Base-by-base conservation (phyloP, 352 stramenopile genomes). In the Globisporangium spinosum region DNA sequence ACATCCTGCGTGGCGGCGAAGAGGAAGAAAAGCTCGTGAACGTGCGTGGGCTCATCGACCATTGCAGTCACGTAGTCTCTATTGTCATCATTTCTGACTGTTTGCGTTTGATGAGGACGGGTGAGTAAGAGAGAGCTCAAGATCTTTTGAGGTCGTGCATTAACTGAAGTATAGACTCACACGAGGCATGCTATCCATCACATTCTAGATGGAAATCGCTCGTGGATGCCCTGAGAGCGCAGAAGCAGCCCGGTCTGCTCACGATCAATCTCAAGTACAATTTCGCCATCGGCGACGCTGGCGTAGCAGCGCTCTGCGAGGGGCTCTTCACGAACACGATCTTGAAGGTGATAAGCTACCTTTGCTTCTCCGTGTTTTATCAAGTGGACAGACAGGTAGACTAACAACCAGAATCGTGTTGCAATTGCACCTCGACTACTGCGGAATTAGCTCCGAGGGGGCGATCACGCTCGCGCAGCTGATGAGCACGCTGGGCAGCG, bases 211-310 rank as follows among this genome's bases (percentile, higher is more conserved):
- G 85, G 63, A 80, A 65, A n/a, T 80, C 77, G 2, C 70, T 94
- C 13, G 80, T 68, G 2, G 70, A 87, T 38, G 77, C 75, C 3
- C 63, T 94, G 22, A 75, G 78, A 5, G 55, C 70, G 13, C 80
- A 91, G 47, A 84, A 80, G 35, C 72, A 80, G 27, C 75, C 83
- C 0, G 83, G 83, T n/a, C 65, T 94, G 25, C 73, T 91, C 17
- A 90, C 87, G 13, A 71, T 93, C 45, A 92, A 89, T 61, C 71
- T 93, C 25, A 82, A 90, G 32, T 93, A 89, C 70, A 95, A 95
- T 63, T 69, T 72, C 10, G 70, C 74, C 10, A 78, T 95, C 23
- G 76, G 77, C 3, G 82, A 95, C 43, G 74, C 74, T 20, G 87
- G 83, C 4, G 79, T 85, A 0, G 67, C 23, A 9, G 74, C 70